Percentiles rank a stretch among this genome's conserved stretches.
Evolutionary conservation across 2,329 filamentous ascomycete genomes (phyloP).

Genomic region (Erysiphe neolycopersici): DNA sequence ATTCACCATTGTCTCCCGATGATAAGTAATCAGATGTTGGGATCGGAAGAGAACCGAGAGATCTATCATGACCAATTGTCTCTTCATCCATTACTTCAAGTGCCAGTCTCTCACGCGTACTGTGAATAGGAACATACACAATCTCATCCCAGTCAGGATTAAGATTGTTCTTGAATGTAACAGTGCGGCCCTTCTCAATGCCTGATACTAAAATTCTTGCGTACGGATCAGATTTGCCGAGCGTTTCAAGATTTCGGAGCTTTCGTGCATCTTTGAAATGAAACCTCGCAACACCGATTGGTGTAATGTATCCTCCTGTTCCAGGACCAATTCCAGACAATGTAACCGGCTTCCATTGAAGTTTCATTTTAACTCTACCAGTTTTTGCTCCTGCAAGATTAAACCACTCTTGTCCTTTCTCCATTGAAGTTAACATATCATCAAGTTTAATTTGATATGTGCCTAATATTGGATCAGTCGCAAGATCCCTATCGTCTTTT

Average conservation of each 20-base stretch:
- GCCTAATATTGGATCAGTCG: slow-evolving; percentile 59
- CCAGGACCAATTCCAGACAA: slow-evolving; percentile 51
- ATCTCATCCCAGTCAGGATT: slow-evolving; percentile 93
- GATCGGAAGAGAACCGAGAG: slow-evolving; percentile 58
- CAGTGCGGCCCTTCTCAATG: slow-evolving; percentile 70
- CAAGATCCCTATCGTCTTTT: slow-evolving; percentile 81
- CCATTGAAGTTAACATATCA: slow-evolving; percentile 73
- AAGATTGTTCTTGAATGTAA: slow-evolving; percentile 88
- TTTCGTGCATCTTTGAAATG: slow-evolving; percentile 67
- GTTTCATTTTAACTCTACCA: slow-evolving; percentile 68
- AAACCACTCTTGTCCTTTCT: slow-evolving; percentile 92
- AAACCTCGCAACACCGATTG: slow-evolving; percentile 82
- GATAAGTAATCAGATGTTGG: slow-evolving; percentile 51
- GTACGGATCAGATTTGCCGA: slow-evolving; percentile 95
- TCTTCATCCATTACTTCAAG: slow-evolving; percentile 96
- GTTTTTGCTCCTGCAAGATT: slow-evolving; percentile 56
- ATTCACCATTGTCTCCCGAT: slow-evolving; percentile 59
- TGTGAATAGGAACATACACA: slow-evolving; percentile 78
- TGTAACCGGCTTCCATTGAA: slow-evolving; percentile 88
- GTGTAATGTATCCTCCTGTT: slow-evolving; percentile 72
- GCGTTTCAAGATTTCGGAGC: slow-evolving; percentile 74
- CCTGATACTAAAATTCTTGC: slow-evolving; percentile 70
- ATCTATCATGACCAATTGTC: slow-evolving; percentile 70
- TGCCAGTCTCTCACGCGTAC: slow-evolving; percentile 52
- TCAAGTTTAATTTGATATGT: slow-evolving; percentile 90